A percentile compares a stretch with the other conserved stretches of the same genome.
Evolutionary conservation across 1,284 basidiomycete species (phyloP).

Genomic region (Ustilago xerochloae): DNA sequence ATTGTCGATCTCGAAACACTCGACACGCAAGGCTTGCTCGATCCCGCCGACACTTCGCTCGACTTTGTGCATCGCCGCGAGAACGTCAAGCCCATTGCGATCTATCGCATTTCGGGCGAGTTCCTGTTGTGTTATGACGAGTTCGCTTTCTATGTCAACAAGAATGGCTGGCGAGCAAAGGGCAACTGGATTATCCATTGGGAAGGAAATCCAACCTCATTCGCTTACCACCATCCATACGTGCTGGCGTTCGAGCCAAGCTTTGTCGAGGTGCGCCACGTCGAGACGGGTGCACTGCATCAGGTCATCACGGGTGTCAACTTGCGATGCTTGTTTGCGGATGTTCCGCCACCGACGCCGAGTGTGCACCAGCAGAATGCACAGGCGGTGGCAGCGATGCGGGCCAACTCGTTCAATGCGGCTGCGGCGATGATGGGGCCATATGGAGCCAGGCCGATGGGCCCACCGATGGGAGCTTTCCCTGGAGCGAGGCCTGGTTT

Average conservation of each 20-base stretch:
- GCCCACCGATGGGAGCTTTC: constrained; percentile 28
- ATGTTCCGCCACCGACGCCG: constrained; percentile 82
- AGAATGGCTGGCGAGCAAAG: constrained; percentile 90
- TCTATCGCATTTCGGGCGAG: constrained; percentile 95
- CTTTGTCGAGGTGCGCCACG: constrained; percentile 96
- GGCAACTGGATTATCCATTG: constrained; percentile 94
- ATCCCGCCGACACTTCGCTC: constrained; percentile 88
- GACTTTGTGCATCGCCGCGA: constrained; percentile 94
- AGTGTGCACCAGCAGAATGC: constrained; percentile 44
- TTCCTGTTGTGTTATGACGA: constrained; percentile 98
- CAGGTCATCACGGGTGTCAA: constrained; percentile 84
- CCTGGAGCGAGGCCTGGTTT: constrained; percentile 39
- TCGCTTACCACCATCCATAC: constrained; percentile 95
- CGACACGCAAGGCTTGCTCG: constrained; percentile 94
- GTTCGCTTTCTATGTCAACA: constrained; percentile 98
- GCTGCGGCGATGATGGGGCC: constrained; percentile 43
- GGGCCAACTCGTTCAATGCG: constrained; percentile 41
- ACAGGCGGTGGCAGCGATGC: constrained; percentile 45
- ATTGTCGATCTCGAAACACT: constrained; percentile 97
- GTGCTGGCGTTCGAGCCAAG: constrained; percentile 95
- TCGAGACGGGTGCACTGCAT: constrained; percentile 88
- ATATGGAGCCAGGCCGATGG: constrained; percentile 23
- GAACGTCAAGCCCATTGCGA: constrained; percentile 90
- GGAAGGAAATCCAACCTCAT: constrained; percentile 93
- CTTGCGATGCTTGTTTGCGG: constrained; percentile 85